phyloP scores from a whole-genome alignment of 257 asterid species.

The Osmanthus fragrans region DNA sequence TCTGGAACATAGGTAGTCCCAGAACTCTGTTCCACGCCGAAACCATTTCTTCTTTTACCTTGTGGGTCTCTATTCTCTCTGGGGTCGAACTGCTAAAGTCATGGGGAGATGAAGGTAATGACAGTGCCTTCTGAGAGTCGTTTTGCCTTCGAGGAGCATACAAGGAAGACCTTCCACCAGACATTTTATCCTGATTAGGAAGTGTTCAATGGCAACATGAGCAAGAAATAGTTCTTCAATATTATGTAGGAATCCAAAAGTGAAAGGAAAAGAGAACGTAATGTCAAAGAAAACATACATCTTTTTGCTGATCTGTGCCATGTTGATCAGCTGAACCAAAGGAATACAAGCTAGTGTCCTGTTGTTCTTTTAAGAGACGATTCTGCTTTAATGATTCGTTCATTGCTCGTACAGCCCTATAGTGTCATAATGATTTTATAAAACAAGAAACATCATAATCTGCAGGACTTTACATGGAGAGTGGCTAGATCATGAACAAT shows the following conservation, averaged over 20 bases:
- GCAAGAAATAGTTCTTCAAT: not conserved
- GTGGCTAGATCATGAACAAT: not conserved
- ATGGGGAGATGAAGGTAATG: conserved; percentile 97
- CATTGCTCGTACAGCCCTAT: conserved; percentile 98
- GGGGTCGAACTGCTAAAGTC: conserved; percentile 64
- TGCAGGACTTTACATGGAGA: conserved; percentile 2
- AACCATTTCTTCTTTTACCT: conserved; percentile 63
- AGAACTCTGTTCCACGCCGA: conserved; percentile 86
- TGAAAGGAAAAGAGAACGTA: not conserved
- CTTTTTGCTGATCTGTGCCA: conserved; percentile 46
- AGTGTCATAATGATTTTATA: conserved; percentile 20
- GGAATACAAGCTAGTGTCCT: conserved; percentile 54
- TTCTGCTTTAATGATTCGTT: conserved; percentile 93
- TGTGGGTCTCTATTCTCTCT: conserved; percentile 34
- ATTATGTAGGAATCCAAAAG: conserved; percentile 1
- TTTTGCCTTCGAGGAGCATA: conserved; percentile 33
- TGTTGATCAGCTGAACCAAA: conserved; percentile 49
- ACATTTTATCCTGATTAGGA: conserved; percentile 29
- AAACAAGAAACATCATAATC: conserved; percentile 11
- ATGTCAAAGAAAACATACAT: conserved; percentile 53
- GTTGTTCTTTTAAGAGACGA: conserved; percentile 66
- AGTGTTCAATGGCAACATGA: not conserved
- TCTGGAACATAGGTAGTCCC: conserved; percentile 75
- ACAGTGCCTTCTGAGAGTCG: conserved; percentile 59
- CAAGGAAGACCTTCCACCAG: conserved; percentile 38